A percentile compares a stretch with the other conserved stretches of the same genome.
These are phyloP conservation scores for Thozetella sp. DNA, from an alignment of 495 filamentous ascomycete genomes.

Conservation along the genomic window DNA sequence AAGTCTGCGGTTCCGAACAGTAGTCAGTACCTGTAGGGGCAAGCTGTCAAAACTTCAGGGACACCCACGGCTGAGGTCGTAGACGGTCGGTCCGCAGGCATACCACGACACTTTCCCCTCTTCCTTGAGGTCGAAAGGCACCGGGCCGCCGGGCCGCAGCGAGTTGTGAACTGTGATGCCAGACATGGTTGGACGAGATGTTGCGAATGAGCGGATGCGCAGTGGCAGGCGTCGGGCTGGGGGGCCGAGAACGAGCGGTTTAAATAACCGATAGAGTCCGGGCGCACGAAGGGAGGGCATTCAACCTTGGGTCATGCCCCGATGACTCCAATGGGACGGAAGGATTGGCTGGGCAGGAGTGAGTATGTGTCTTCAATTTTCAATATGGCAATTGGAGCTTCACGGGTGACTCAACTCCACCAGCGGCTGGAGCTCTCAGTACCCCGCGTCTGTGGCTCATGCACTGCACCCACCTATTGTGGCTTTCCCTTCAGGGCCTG, in stretches of 20 bases:
- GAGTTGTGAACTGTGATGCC: slow-evolving; percentile 75
- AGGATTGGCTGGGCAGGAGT: background rate
- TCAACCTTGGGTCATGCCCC: slow-evolving; percentile 9
- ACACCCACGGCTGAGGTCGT: slow-evolving; percentile 78
- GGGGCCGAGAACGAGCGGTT: slow-evolving; percentile 20
- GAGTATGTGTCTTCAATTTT: background rate
- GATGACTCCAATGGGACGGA: background rate
- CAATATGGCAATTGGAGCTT: background rate
- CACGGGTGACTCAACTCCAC: background rate
- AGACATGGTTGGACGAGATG: slow-evolving; percentile 33
- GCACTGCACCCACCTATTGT: background rate
- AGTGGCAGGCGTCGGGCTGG: background rate
- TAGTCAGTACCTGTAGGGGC: slow-evolving; percentile 55
- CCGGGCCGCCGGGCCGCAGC: slow-evolving; percentile 68
- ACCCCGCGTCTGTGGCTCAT: background rate
- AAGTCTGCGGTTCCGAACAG: slow-evolving; percentile 6
- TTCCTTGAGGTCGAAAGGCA: slow-evolving; percentile 76
- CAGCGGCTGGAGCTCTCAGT: no score
- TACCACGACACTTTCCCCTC: slow-evolving; percentile 83
- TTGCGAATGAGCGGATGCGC: slow-evolving; percentile 10
- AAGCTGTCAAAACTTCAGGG: slow-evolving; percentile 32
- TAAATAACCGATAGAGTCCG: slow-evolving; percentile 19
- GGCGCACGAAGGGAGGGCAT: slow-evolving; percentile 21
- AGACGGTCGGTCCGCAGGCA: slow-evolving; percentile 90
- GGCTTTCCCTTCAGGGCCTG: no score